Base-by-base conservation (phyloP, 768 basidiomycete genomes). In the Boletus tomentosulus region DNA sequence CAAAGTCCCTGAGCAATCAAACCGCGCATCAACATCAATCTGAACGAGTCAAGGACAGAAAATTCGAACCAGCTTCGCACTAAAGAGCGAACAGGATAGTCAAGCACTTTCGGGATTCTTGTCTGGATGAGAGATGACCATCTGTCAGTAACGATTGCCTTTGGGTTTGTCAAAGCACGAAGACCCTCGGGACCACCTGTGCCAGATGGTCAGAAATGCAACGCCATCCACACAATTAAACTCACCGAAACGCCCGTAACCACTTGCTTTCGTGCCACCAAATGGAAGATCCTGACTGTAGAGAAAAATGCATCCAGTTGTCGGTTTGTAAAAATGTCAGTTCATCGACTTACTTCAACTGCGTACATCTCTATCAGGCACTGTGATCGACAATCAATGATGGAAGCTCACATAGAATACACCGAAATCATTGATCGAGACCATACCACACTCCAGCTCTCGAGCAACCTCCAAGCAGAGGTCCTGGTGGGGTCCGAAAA, bases 401-500 rank as follows among this genome's bases (percentile, higher is more conserved):
- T 34, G 30, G 11, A 31, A 57, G 76, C 85, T 75, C 64, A 90
- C 85, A 66, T 93, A 92, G 73, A 85, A 92, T 8, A 88, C 86
- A 12, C 82, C 93, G 66, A 92, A 97, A 73, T 98, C 97, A 62
- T 98, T 98, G 57, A 97, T 78, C 19, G 94, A 86, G 3, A 98
- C 96, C 97, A 99, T 98, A 44, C 96, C 96, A 62, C 92, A 95
- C 49, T 96, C 84, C 48, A 99, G 74, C 46, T 76, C 74, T 60
- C 84, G 84, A 28, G 94, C 94, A 22, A 98, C 87, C 46, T 86
- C 75, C 50, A 91, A 60, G 64, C 92, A 93, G 41, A 87, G 74
- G 38, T 80, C 78, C 67, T 88, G 87, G 65, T 90, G 83, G 10
- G 87, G 87, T 9, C 97, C 97, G 66, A 95, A 99, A 19, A 99